phyloP scores from a whole-genome alignment of 2,329 filamentous ascomycete genomes.

The Penicillium concentricum region DNA sequence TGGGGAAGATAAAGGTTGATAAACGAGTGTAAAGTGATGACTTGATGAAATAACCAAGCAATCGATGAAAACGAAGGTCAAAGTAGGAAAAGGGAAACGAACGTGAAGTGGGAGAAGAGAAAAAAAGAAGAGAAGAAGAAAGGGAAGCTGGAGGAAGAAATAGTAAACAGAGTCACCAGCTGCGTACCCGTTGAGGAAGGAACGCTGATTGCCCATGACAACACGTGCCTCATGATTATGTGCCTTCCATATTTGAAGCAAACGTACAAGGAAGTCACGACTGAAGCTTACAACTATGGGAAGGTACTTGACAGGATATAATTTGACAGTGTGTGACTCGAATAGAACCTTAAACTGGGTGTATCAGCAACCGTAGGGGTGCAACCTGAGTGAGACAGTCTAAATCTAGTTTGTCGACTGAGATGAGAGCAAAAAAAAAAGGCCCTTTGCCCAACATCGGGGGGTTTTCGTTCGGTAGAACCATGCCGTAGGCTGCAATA shows the following conservation, averaged over 20 bases:
- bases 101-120: not conserved
- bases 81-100: not conserved
- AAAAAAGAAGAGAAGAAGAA: slow-evolving; percentile 2
- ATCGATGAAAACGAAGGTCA: slow-evolving; percentile 4
- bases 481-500: not conserved
- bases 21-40: slow-evolving; percentile 1
- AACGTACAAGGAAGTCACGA: slow-evolving; percentile 3
- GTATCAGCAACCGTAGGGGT: not conserved
- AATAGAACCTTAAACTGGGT: slow-evolving; percentile 4
- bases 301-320: not conserved
- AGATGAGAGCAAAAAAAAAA: not conserved
- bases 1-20: not conserved
- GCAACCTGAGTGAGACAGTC: slow-evolving; percentile 2
- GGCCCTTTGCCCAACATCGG: not conserved
- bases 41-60: not conserved
- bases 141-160: not conserved
- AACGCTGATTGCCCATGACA: not conserved
- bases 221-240: not conserved
- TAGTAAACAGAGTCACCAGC: slow-evolving; percentile 1
- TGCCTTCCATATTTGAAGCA: not conserved
- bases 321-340: not conserved
- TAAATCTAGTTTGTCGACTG: not conserved
- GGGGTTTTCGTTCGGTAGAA: not conserved
- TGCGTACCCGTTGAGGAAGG: not conserved
- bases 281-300: not conserved